phyloP scores from a whole-genome alignment of 345 rosid species.

The Psidium guajava region DNA sequence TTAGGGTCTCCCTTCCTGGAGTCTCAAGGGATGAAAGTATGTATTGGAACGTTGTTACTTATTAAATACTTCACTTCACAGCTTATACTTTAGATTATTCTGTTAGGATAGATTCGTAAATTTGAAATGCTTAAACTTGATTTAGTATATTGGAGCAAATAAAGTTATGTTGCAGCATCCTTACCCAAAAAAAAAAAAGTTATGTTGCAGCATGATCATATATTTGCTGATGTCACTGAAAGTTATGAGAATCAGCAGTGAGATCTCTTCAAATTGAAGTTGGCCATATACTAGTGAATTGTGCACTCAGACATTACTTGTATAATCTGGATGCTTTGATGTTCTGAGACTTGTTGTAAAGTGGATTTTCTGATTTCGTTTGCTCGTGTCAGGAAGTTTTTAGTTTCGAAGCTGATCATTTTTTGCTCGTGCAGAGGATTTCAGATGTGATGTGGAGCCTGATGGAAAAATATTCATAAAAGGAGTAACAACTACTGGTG shows the following conservation, averaged over 20 bases:
- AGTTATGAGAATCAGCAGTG: background rate
- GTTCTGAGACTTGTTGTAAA: background rate
- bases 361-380: background rate
- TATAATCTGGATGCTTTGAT: background rate
- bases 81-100: background rate
- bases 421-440: slow-evolving; percentile 39
- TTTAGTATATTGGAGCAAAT: background rate
- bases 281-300: background rate
- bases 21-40: slow-evolving; percentile 58
- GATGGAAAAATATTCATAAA: slow-evolving; percentile 52
- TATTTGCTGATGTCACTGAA: background rate
- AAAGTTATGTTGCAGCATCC: background rate
- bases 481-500: slow-evolving; percentile 73
- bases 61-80: background rate
- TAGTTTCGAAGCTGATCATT: background rate
- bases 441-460: slow-evolving; percentile 50
- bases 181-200: no score
- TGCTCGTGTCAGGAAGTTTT: background rate
- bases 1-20: slow-evolving; percentile 63
- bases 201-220: background rate
- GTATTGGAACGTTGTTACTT: background rate
- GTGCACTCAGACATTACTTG: background rate
- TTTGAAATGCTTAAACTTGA: background rate
- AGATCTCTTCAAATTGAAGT: background rate
- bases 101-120: background rate